Base-by-base conservation (phyloP, 768 basidiomycete species). In the Hysterangium stoloniferum region DNA sequence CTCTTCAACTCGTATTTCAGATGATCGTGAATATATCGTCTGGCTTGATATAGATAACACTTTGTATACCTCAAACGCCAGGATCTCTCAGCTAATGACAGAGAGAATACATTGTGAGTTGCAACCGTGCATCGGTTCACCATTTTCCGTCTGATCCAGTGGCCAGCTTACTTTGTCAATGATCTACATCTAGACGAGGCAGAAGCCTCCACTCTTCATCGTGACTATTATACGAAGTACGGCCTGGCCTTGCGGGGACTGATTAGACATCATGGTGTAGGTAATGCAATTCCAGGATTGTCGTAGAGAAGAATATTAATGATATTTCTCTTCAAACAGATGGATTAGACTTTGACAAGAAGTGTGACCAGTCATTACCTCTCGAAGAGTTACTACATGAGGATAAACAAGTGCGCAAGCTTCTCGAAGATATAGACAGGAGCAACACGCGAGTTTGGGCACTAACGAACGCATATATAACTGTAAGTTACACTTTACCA, bases 41-140 rank as follows among this genome's bases (percentile, higher is more conserved):
- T 91, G 82, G 77, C 79, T 92, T 54, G 89, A 91, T 61, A 87
- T 92, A 52, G 90, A 92, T 65, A 91, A 93, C 59, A 90, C 88
- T 2, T 73, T 93, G 13, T 93, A 92, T 63, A 86, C 87, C 6
- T 78, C 85, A 0, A 82, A 76, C 57, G 71, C 80, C 17, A 79
- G 74, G 63, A 86, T 92, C 46, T 80, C 82, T 4, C 78, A 85
- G 54, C 81, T 77, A 15, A 91, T 93, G 90, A 81, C 82, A 11
- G 65, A 80, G 54, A 77, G 79, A 45, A 91, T 91, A 45, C 86
- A 89, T 58, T 78, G 89, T 43, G 29, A 31, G 49, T 22, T 20
- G 83, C 57, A 41, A 69, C 54, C 4, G 2, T 31, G 11, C 20
- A 38, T 36, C 25, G 55, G 20, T 34, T 28, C 20, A 15, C 41